Conservation (phyloP, 108 stramenopile species). For the Fragilaria crotonensis region DNA sequence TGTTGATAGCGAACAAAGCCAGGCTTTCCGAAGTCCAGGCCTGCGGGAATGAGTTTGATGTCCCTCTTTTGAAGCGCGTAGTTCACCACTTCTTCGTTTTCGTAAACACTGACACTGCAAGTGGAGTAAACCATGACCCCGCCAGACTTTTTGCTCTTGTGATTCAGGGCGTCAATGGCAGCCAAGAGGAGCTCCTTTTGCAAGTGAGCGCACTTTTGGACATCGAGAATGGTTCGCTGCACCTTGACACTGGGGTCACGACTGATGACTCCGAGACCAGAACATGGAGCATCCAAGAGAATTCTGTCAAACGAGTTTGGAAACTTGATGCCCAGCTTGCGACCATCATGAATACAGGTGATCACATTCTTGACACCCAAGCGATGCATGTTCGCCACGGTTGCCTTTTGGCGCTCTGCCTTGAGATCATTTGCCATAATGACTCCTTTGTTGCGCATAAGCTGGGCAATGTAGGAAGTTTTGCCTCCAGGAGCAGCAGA, state of each 20-base stretch:
- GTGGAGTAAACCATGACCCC: slow-evolving; percentile 98
- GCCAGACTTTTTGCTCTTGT: slow-evolving; percentile 86
- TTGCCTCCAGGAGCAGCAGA: slow-evolving; percentile 98
- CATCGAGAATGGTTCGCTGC: slow-evolving; percentile 88
- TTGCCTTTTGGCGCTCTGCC: slow-evolving; percentile 92
- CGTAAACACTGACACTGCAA: slow-evolving; percentile 93
- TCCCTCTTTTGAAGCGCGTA: slow-evolving; percentile 92
- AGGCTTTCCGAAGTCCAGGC: slow-evolving; percentile 88
- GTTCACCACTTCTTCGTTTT: slow-evolving; percentile 98
- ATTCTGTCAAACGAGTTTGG: slow-evolving; percentile 90
- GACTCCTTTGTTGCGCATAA: slow-evolving; percentile 95
- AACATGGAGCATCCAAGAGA: slow-evolving; percentile 97
- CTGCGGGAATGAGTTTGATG: slow-evolving; percentile 91
- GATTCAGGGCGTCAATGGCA: slow-evolving; percentile 95
- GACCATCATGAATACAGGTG: slow-evolving; percentile 91
- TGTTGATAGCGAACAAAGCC: slow-evolving; percentile 93
- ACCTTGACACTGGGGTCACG: slow-evolving; percentile 97
- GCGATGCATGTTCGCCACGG: slow-evolving; percentile 96
- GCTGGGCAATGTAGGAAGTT: slow-evolving; percentile 93
- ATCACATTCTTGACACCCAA: slow-evolving; percentile 94
- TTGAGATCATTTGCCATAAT: slow-evolving; percentile 96
- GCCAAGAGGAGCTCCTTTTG: slow-evolving; percentile 96
- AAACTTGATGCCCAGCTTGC: slow-evolving; percentile 79
- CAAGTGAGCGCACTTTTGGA: slow-evolving; percentile 84
- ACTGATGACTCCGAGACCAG: slow-evolving; percentile 95